phyloP scores from a whole-genome alignment of 495 filamentous ascomycete species.

The Penicillium cosmopolitanum region DNA sequence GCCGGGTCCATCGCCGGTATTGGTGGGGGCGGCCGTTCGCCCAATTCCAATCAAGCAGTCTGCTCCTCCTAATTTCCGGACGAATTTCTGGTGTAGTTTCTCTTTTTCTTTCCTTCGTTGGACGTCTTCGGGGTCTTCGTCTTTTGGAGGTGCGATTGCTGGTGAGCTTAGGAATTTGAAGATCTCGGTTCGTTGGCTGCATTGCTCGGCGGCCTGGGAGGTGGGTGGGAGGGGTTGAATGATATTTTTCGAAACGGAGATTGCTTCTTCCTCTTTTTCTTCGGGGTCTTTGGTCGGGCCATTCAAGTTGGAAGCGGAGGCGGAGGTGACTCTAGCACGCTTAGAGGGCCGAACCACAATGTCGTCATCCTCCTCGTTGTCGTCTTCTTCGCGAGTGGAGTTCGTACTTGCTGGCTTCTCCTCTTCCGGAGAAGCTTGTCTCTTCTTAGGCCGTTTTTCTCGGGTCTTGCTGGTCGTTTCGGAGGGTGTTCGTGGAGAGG shows the following conservation, averaged over 20 bases:
- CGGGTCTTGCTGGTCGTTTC: constrained; percentile 15
- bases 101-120: constrained; percentile 58
- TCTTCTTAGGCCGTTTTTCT: constrained; percentile 20
- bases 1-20: constrained; percentile 25
- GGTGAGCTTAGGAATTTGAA: constrained; percentile 47
- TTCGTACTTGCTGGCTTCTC: constrained; percentile 22
- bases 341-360: constrained; percentile 45
- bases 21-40: constrained; percentile 55
- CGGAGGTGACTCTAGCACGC: constrained; percentile 33
- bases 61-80: constrained; percentile 83
- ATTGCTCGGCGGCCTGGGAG: constrained; percentile 16
- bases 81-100: constrained; percentile 81
- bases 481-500: constrained; percentile 32
- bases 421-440: constrained; percentile 16
- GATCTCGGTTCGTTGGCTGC: constrained; percentile 43
- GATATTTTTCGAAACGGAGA: constrained; percentile 11
- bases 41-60: constrained; percentile 76
- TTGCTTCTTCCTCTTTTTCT: constrained; percentile 17
- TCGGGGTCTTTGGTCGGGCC: background rate
- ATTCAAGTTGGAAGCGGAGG: background rate
- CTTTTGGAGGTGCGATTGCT: constrained; percentile 21
- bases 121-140: constrained; percentile 53
- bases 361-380: constrained; percentile 42
- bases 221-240: constrained; percentile 11
- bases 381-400: constrained; percentile 21